Evolutionary conservation across 345 rosid species (phyloP), one percentile per base, ranked within the genome.

Genomic region (Salix arbutifolia): DNA sequence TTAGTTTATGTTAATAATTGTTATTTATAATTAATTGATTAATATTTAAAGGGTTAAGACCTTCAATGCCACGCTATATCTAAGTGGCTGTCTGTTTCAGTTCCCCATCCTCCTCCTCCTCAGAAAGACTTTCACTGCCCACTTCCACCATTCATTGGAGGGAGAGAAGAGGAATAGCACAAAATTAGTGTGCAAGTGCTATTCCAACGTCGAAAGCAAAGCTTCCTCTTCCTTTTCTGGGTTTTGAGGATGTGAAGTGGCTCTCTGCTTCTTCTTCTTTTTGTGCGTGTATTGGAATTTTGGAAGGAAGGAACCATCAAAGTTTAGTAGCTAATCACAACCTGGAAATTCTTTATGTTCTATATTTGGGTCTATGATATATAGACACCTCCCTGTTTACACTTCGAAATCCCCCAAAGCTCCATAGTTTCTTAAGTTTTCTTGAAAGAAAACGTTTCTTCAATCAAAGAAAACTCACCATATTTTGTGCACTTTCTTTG

Each of bases 171-270:
- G 40, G 25, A 53, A 48, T 52, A 69, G 65, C 40, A 3, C 44
- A 40, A 40, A 60, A 19, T 5, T 35, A 12, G 61, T n/a, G 31
- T 73, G 78, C 65, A 77, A 88, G 89, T 83, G 91, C 75, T 65
- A 78, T 76, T 86, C 91, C 85, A 66, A 83, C 87, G 81, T 67
- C 77, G 83, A 80, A 88, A 83, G 85, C 82, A 69, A 31, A 70
- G 76, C 52, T 25, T 25, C 9, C 26, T 5, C 28, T 18, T 19
- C 60, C 23, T 6, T 65, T 30, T 48, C 44, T 12, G 11, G 26
- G 37, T 14, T 58, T 37, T 35, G 73, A 69, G 46, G 68, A 76
- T 70, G 82, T 76, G 81, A 78, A 76, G 65, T 6, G 60, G 19
- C 53, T 42, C 66, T 18, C 46, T 46, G 33, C 46, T 35, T 58